Base-by-base conservation (phyloP, 768 basidiomycete genomes). In the Kwoniella newhampshirensis region DNA sequence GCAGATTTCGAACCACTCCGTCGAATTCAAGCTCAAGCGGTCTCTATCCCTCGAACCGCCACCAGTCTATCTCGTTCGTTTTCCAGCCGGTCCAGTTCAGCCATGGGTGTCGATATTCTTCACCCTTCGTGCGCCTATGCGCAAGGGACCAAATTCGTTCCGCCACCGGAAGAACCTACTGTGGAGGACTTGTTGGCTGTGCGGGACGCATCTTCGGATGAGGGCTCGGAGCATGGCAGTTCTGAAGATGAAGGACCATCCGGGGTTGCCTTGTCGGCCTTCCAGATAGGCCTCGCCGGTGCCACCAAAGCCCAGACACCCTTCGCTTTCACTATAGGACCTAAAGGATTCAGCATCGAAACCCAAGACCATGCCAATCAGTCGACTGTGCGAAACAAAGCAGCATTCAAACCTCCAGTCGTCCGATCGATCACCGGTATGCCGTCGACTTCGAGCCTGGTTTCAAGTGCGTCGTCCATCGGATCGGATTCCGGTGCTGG, bases 281-380 rank as follows among this genome's bases (percentile, higher is more conserved):
- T 51, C 6, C 18, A 20, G 4, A 17, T 51, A 11, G 28, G 28
- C 21, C 45, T 54, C 8, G 46, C 45, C 17, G 32, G 48, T 23
- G 30, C 35, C 2, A 21, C 35, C 11, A 21, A 37, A 32, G 4
- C 26, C 23, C 46, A 39, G 2, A 20, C 26, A 26, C 51, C 59
- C 7, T 50, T 61, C 39, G 54, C 53, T 15, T 61, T 61, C 23
- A 61, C 51, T 2, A 61, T 61, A 27, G 59, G 59, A 13, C 59
- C 59, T 2, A 28, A 43, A 43, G 59, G 59, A 8, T 61, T 61
- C 54, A 54, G 45, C 30, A 54, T 42, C 12, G 52, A 60, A 27
- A 25, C 47, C 8, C 47, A 47, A 53, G 21, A 17, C 21, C 30
- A 32, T 6, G 49, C 26, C 15, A 7, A 13, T 37, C 23, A 40